Conservation (phyloP, 306 rosid species). For the Leucaena leucocephala region DNA sequence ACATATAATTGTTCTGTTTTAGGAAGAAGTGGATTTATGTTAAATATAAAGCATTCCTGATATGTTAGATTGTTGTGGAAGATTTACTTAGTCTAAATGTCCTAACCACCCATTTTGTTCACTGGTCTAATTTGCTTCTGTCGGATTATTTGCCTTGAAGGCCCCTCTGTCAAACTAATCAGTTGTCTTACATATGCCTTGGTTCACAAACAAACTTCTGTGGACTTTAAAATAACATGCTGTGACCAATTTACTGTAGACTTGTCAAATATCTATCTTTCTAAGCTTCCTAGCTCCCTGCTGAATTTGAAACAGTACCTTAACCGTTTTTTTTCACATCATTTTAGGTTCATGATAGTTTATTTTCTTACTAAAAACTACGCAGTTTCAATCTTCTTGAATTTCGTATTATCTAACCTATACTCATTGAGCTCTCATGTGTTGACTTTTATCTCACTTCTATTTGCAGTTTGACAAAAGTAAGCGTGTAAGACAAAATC, state of each 20-base stretch:
- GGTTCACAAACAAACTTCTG: neutral
- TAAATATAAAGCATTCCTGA: constrained; percentile 11
- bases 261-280: neutral
- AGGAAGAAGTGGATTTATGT: constrained; percentile 11
- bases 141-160: neutral
- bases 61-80: constrained; percentile 10
- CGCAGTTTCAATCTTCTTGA: neutral
- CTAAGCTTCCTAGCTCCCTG: constrained; percentile 18
- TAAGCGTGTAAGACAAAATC: neutral
- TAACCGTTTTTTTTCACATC: neutral
- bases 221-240: constrained; percentile 1
- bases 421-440: neutral
- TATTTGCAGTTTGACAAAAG: constrained; percentile 2
- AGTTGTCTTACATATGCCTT: constrained; percentile 6
- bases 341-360: neutral
- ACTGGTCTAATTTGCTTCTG: neutral
- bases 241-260: neutral
- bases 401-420: neutral
- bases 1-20: neutral
- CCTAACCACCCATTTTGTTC: neutral
- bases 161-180: constrained; percentile 2
- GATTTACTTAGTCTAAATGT: neutral
- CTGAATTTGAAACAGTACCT: constrained; percentile 11
- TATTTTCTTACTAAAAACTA: neutral
- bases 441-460: neutral